Evolutionary conservation across 2,329 filamentous ascomycete species (phyloP).

Genomic region (Trichoderma harzianum): DNA sequence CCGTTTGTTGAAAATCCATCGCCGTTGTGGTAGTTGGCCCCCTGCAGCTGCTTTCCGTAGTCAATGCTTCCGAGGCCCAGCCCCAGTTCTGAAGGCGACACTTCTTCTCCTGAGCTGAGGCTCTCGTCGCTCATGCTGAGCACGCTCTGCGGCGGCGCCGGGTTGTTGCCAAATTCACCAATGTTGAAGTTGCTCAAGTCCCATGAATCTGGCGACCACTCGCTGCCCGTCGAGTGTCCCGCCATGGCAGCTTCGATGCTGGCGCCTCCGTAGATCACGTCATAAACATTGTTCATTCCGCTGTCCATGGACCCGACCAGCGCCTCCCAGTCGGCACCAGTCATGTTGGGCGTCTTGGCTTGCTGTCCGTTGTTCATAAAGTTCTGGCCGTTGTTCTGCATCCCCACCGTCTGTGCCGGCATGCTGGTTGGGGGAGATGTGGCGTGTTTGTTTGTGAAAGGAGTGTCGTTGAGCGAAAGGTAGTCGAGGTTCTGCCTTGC

Average conservation of each 20-base stretch:
- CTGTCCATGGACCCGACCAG: slow-evolving; percentile 76
- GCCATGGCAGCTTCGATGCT: slow-evolving; percentile 46
- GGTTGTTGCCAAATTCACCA: slow-evolving; percentile 43
- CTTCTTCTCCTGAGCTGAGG: slow-evolving; percentile 54
- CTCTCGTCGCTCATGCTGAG: slow-evolving; percentile 57
- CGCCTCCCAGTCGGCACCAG: slow-evolving; percentile 75
- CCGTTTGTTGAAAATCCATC: slow-evolving; percentile 8
- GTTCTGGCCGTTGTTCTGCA: neutral
- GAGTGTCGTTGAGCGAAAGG: slow-evolving; percentile 48
- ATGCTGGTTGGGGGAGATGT: slow-evolving; percentile 47
- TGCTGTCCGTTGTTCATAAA: slow-evolving; percentile 21
- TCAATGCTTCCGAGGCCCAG: slow-evolving; percentile 39
- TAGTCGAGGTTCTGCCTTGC: slow-evolving; percentile 54
- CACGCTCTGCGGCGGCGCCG: slow-evolving; percentile 49
- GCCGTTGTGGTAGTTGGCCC: slow-evolving; percentile 8
- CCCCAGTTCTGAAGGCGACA: slow-evolving; percentile 44
- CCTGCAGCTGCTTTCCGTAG: slow-evolving; percentile 30
- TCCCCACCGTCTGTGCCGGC: slow-evolving; percentile 27
- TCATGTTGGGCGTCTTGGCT: slow-evolving; percentile 44
- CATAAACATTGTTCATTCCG: slow-evolving; percentile 78
- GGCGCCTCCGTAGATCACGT: slow-evolving; percentile 72
- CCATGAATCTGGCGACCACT: slow-evolving; percentile 59
- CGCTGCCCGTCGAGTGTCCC: slow-evolving; percentile 36
- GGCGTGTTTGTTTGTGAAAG: slow-evolving; percentile 43
- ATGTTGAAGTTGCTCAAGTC: slow-evolving; percentile 51